Evolutionary conservation across 176 grass and related monocot species (phyloP), one percentile per base, ranked within the genome.

Genomic region (Tillandsia fasciculata): DNA sequence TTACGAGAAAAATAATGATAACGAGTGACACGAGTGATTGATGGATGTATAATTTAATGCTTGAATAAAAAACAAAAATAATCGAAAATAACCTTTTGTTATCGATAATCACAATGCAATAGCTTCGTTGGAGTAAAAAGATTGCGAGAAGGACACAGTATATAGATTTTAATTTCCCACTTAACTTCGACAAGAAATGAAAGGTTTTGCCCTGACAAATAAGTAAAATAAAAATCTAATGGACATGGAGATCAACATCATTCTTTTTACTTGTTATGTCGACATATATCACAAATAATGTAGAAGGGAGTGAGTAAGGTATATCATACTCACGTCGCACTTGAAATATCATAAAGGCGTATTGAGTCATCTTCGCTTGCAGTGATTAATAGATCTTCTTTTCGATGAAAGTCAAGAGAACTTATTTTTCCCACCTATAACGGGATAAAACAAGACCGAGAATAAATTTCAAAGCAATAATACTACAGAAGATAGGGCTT

Each of bases 321-420:
- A 42, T 7, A 33, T 33, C 29, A 28, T 3, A 87, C 88, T 85
- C 70, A 97, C 94, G 82, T 84, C 7, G 94, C 89, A 72, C 11
- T 93, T 68, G 86, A 73, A 72, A 82, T 90, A 72, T 93, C 87
- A 80, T 93, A 99, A 20, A 93, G 84, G 72, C 82, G 89, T 72
- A 99, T 77, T 49, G 94, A 92, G 63, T 99, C 89, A 79, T 99
- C 94, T 52, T 90, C 89, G 67, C 94, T 85, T 15, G 94, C 83
- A 57, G 86, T 99, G 67, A 90, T 68, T 24, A 99, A 84, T 10
- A 99, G 84, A 52, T 99, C 94, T 56, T 99, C 94, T 70, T 81
- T 88, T 63, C 94, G 81, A 77, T 99, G 94, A 80, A 99, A 97
- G 58, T 97, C 94, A 33, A 92, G 77, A 80, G 81, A 97, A 82